phyloP scores from a whole-genome alignment of 202 grass and related monocot species.

The Musa balbisiana region DNA sequence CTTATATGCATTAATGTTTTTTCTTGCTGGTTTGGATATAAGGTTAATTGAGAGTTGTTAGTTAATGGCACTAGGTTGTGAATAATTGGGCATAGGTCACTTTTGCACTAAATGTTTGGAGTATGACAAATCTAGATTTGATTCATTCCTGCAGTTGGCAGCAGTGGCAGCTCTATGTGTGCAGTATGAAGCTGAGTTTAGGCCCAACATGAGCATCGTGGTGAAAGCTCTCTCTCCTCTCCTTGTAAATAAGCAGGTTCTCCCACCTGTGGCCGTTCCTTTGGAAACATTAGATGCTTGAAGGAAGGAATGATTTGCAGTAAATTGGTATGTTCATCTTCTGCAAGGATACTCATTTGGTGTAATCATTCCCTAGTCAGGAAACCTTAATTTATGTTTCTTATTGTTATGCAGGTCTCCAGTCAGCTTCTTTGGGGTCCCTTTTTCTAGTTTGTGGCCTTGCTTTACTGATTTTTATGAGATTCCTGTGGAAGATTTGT shows the following conservation, averaged over 20 bases:
- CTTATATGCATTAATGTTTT: not conserved
- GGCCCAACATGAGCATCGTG: constrained; percentile 58
- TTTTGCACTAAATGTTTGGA: constrained; percentile 8
- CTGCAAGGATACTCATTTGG: not conserved
- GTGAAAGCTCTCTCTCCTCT: constrained; percentile 56
- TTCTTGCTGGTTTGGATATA: not conserved
- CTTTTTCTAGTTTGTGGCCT: not conserved
- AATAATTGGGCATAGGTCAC: not conserved
- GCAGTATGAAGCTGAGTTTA: constrained; percentile 56
- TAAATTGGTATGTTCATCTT: not conserved
- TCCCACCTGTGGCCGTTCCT: constrained; percentile 10
- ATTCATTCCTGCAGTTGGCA: constrained; percentile 39
- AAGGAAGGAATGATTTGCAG: constrained; percentile 16
- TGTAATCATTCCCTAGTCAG: not conserved
- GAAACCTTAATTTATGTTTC: not conserved
- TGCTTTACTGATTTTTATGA: not conserved
- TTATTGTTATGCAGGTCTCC: no score
- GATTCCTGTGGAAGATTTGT: not conserved
- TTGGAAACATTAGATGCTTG: constrained; percentile 23
- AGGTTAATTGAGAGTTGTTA: no score
- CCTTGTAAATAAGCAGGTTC: constrained; percentile 31
- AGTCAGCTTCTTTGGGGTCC: no score
- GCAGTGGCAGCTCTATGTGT: constrained; percentile 51
- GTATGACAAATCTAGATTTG: constrained; percentile 13
- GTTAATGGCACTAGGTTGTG: no score